Conservation (phyloP, 768 basidiomycete genomes). For the Rossbeevera mucosa region DNA sequence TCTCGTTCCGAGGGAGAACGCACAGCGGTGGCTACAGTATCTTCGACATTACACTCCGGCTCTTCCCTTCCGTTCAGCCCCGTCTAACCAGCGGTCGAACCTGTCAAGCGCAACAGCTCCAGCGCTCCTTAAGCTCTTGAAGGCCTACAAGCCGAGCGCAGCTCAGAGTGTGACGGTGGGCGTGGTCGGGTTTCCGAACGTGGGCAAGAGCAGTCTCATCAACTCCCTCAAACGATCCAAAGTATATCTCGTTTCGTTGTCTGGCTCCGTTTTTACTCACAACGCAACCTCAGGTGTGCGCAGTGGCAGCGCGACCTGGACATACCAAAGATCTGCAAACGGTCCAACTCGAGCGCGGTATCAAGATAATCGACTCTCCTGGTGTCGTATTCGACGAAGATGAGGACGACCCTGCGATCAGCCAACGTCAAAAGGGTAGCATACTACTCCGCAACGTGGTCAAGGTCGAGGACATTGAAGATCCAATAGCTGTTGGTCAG, state of each 20-base stretch:
- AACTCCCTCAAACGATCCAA: slow-evolving; percentile 87
- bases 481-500: slow-evolving; percentile 85
- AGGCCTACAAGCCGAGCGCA: slow-evolving; percentile 68
- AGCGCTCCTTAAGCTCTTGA: slow-evolving; percentile 73
- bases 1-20: slow-evolving; percentile 83
- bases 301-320: slow-evolving; percentile 90
- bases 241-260: slow-evolving; percentile 31
- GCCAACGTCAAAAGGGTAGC: slow-evolving; percentile 47
- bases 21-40: slow-evolving; percentile 85
- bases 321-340: slow-evolving; percentile 92
- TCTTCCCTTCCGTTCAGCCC: slow-evolving; percentile 80
- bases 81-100: slow-evolving; percentile 73
- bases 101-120: slow-evolving; percentile 77
- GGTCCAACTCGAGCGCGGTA: slow-evolving; percentile 85
- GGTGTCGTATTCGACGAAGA: slow-evolving; percentile 96
- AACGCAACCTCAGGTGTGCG: slow-evolving; percentile 62
- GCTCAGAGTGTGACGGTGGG: slow-evolving; percentile 77
- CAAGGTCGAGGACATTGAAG: slow-evolving; percentile 85
- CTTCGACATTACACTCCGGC: slow-evolving; percentile 92
- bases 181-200: slow-evolving; percentile 95
- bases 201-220: slow-evolving; percentile 93
- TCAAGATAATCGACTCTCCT: slow-evolving; percentile 91
- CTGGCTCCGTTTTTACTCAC: not conserved
- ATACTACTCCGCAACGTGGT: slow-evolving; percentile 84
- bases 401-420: slow-evolving; percentile 42